phyloP scores from a whole-genome alignment of 2,329 filamentous ascomycete genomes.

The Penicillium nordicum region DNA sequence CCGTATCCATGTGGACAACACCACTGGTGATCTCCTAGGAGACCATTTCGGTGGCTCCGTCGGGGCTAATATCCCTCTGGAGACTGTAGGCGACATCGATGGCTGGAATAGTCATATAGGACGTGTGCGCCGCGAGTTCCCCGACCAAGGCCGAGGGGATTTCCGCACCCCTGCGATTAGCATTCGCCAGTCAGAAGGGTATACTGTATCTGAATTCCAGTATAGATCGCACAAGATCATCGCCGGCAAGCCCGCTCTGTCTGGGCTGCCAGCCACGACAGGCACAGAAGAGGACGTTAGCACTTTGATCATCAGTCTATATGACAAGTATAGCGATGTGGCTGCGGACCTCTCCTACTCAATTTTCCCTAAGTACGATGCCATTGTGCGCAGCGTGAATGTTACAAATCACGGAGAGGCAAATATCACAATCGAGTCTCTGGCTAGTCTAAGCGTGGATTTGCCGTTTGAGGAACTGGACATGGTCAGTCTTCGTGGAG shows the following conservation, averaged over 20 bases:
- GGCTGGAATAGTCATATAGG: slow-evolving; percentile 56
- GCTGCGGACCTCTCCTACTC: slow-evolving; percentile 61
- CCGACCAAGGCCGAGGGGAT: slow-evolving; percentile 62
- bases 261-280: slow-evolving; percentile 59
- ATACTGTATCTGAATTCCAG: slow-evolving; percentile 57
- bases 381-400: slow-evolving; percentile 59
- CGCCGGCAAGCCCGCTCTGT: slow-evolving; percentile 55
- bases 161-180: slow-evolving; percentile 60
- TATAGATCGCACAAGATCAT: slow-evolving; percentile 58
- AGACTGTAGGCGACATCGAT: slow-evolving; percentile 32
- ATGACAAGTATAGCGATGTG: slow-evolving; percentile 58
- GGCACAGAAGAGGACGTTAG: slow-evolving; percentile 55
- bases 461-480: slow-evolving; percentile 59
- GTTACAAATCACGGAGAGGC: slow-evolving; percentile 58
- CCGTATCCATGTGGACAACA: slow-evolving; percentile 59
- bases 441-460: slow-evolving; percentile 61
- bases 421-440: slow-evolving; percentile 53
- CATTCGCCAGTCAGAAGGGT: slow-evolving; percentile 57
- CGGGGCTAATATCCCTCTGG: slow-evolving; percentile 51
- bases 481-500: slow-evolving; percentile 60
- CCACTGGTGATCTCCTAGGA: slow-evolving; percentile 55
- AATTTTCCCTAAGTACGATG: slow-evolving; percentile 60
- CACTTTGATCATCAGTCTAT: slow-evolving; percentile 57
- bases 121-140: slow-evolving; percentile 59
- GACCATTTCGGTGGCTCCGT: slow-evolving; percentile 61